Evolutionary conservation across 139 green algal genomes (phyloP), one percentile per base, ranked within the genome.

Genomic region (Chlorella sorokiniana): DNA sequence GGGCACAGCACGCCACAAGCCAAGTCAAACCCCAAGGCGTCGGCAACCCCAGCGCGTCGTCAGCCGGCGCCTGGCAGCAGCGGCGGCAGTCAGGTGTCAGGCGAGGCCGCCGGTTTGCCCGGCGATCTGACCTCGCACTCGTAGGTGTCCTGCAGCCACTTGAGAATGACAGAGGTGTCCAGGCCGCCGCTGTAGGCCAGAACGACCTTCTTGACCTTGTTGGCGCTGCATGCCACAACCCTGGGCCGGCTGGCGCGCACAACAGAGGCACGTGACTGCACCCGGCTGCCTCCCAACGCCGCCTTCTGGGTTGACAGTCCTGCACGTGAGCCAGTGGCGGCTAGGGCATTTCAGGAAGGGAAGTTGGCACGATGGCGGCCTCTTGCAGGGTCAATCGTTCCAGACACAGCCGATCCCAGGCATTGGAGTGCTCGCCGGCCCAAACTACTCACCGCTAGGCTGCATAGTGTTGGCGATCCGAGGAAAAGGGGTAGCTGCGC

Each of bases 101-200:
- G 48, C 48, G 11, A 16, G 16, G 48, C 14, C 14, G 48, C 48
- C 48, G 14, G 11, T 59, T 59, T 11, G 11, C 48, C 16, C 48
- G 48, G 48, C 48, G 48, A 56, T 56, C 65, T 4, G 35, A 72
- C 96, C 87, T 99, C 97, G 85, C 97, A 99, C 35, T 93, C 89
- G 83, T 99, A 99, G 6, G 87, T 90, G 35, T 97, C 93, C 90
- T 96, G 85, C n/a, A 99, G 92, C 97, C 97, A 99, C 86, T 98
- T 98, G 22, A 99, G 90, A 85, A 99, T 99, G 75, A 99, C 93
- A 48, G 94, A 98, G 4, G 97, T 99, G 89, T 99, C 96, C 27
- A 99, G 89, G 70, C 95, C 96, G 48, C 48, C 52, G 48, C 33
- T 61, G 69, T 52, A 99, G 4, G 96, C 96, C 18, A 99, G 92